These are phyloP conservation scores for Arthrinium phaeospermum DNA, from an alignment of 2,329 filamentous ascomycete genomes.

Conservation along the genomic window DNA sequence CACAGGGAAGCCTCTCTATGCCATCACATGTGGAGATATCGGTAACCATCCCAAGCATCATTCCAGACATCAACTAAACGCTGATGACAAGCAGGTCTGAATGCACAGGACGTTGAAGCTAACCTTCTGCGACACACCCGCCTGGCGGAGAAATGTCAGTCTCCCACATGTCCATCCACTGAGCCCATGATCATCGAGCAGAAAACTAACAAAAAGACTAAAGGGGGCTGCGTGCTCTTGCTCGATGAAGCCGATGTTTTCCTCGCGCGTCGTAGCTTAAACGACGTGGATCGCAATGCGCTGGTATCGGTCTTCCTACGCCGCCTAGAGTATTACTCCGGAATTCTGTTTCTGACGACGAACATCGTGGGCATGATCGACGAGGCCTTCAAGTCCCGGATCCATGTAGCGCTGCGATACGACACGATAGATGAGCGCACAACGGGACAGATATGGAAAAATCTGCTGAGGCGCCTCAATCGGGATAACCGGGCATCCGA, in stretches of 20 bases:
- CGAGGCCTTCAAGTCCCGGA: slow-evolving; percentile 33
- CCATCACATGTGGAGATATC: slow-evolving; percentile 38
- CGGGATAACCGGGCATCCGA: slow-evolving; percentile 24
- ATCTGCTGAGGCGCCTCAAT: slow-evolving; percentile 29
- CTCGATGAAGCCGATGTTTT: slow-evolving; percentile 18
- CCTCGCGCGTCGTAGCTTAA: neutral
- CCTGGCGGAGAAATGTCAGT: slow-evolving; percentile 48
- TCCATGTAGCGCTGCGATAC: slow-evolving; percentile 30
- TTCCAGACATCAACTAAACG: neutral
- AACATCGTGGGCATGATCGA: slow-evolving; percentile 31
- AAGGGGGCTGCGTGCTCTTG: slow-evolving; percentile 28
- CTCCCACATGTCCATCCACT: slow-evolving; percentile 38
- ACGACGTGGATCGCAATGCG: neutral
- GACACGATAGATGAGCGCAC: slow-evolving; percentile 18
- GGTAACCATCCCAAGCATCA: neutral
- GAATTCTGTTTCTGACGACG: slow-evolving; percentile 32
- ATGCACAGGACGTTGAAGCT: slow-evolving; percentile 32
- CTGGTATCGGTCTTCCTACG: slow-evolving; percentile 26
- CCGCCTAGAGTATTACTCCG: slow-evolving; percentile 28
- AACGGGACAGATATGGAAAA: slow-evolving; percentile 30
- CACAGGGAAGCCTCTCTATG: slow-evolving; percentile 40
- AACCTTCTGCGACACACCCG: slow-evolving; percentile 39
- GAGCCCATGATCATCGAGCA: slow-evolving; percentile 38
- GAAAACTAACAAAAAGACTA: slow-evolving; percentile 29
- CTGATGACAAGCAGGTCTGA: slow-evolving; percentile 26